A percentile compares a stretch with the other conserved stretches of the same genome.
Evolutionary conservation across 2,329 filamentous ascomycete species (phyloP).

Genomic region (Mycosphaerelloides madeirae): DNA sequence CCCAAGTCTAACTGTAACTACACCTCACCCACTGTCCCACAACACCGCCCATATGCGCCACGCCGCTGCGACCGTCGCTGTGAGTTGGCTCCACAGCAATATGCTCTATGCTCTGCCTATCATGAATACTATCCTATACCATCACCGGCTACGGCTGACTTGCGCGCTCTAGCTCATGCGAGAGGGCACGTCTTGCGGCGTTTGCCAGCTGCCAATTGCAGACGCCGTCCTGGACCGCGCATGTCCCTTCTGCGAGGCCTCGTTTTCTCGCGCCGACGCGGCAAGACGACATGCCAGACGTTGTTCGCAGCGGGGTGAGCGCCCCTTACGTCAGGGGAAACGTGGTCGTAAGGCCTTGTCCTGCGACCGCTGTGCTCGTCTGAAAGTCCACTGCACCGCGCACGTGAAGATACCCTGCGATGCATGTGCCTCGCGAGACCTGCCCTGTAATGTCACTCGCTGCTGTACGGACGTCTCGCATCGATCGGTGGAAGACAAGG

Average conservation of each 20-base stretch:
- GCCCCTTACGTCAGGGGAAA: background rate
- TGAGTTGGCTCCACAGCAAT: no score
- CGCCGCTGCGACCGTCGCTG: no score
- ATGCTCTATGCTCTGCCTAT: no score
- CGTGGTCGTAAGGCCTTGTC: conserved; percentile 2
- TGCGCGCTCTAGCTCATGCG: no score
- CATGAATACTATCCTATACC: no score
- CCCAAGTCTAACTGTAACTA: no score
- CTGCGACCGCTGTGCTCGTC: conserved; percentile 5
- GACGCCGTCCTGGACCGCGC: no score
- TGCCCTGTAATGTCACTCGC: conserved; percentile 1
- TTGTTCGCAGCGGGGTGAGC: background rate
- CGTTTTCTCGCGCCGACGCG: conserved; percentile 5
- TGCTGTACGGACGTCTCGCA: background rate
- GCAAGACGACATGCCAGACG: conserved; percentile 6
- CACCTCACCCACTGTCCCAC: no score
- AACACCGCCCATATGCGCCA: no score
- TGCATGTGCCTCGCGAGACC: conserved; percentile 20
- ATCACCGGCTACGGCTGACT: no score
- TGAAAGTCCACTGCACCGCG: conserved; percentile 6
- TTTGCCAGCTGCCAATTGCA: no score
- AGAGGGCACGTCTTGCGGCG: no score
- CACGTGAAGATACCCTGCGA: background rate
- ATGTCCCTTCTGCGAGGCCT: conserved; percentile 6
- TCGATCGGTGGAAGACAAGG: background rate